Base-by-base conservation (phyloP, 352 stramenopile genomes). In the Globisporangium solare region DNA sequence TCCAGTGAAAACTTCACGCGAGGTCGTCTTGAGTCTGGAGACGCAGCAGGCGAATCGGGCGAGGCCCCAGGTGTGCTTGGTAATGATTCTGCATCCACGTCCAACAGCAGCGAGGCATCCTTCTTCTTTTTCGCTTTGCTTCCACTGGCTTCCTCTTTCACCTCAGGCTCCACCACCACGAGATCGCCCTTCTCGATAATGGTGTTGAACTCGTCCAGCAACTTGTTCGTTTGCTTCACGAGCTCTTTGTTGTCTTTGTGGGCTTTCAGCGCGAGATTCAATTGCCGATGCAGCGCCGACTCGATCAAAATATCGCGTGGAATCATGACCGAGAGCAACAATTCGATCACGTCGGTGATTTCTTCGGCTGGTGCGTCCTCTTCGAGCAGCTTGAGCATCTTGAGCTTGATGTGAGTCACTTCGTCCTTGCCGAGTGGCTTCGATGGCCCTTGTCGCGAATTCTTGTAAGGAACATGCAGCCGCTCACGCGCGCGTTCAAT, bases 161-260 rank as follows among this genome's bases (percentile, higher is more conserved):
- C 31, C 6, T 68, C 66, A n/a, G 54, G 47, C 15, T 57, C 66
- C 27, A 6, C 27, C 15, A 51, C 46, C 20, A 55, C 27, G 20
- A 56, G 51, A 24, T 76, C 74, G 6, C 59, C 63, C 49, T 76
- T 72, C 42, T 88, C 78, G 48, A 88, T 72, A 56, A 91, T 86
- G n/a, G 63, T 70, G 48, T 87, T 78, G 63, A 90, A 91, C 43
- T 90, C 79, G 46, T 94, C 84, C 52, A 87, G 64, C 21, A 94
- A 61, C 49, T 86, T 87, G 54, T 80, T 90, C 13, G 84, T 90
- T 51, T 91, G 79, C 39, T 82, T 81, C 27, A 92, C 79, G 42
- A 94, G 68, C 53, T 94, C 84, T 64, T 91, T 91, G 75, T 92
- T 91, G 65, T 94, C 82, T 45, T 91, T 88, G 59, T 92, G 79